Base-by-base conservation (phyloP, 805 yeast species). In the Candida lessepsii region DNA sequence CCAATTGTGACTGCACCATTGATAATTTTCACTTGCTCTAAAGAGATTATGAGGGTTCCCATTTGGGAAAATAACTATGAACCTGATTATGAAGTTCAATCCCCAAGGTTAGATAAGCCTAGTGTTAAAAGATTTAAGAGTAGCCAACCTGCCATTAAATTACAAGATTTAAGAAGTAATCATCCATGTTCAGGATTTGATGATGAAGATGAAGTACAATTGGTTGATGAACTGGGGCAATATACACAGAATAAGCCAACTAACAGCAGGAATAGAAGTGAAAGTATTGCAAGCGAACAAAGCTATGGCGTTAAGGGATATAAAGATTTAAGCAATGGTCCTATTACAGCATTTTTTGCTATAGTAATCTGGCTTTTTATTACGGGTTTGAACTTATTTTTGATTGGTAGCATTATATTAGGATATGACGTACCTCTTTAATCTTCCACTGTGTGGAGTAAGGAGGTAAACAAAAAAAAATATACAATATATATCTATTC, bases 1-100 rank as follows among this genome's bases (percentile, higher is more conserved):
- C 97, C 97, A 1, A 77, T 87, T 45, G 93, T 89, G 5, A 80
- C 89, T 29, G 96, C 96, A 0, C 97, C 97, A 16, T 69, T 89
- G 53, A 81, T 88, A 42, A 83, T 79, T 58, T 86, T 88, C 58
- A 88, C 96, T 0, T 78, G 86, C 46, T 76, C 76, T 37, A 80
- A 78, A 52, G 61, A 71, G 37, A 77, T 79, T 44, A 84, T 84
- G 93, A 67, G 76, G 27, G 83, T 80, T 10, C 71, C 73, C 2
- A 44, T 66, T 5, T 56, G 54, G 31, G 56, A 58, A 25, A 64
- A 61, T 3, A 67, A 58, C 23, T 62, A 56, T 31, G 37, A 24
- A 9, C 47, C 43, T 35, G 60, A 52, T 30, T 40, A 21, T 11
- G 44, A 39, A 13, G 30, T 21, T 6, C 13, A 17, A 5, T 31